Percentiles rank a stretch among this genome's conserved stretches.
Evolutionary conservation across 257 asterid genomes (phyloP).

Genomic region (Fraxinus excelsior): DNA sequence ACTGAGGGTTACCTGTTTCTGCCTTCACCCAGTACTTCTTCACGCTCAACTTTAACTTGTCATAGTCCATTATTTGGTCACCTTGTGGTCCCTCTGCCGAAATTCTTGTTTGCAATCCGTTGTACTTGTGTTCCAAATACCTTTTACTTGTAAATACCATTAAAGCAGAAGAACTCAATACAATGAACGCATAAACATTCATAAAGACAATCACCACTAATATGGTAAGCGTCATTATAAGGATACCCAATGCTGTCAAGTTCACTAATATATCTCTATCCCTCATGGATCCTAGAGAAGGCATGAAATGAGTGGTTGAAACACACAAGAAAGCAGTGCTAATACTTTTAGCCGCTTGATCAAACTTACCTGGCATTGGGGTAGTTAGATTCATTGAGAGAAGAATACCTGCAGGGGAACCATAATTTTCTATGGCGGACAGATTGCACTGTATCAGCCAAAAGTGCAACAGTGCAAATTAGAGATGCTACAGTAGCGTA

Average conservation of each 20-base stretch:
- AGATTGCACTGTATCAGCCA: conserved; percentile 5
- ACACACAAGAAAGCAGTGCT: no score
- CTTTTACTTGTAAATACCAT: conserved; percentile 11
- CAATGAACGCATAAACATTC: not conserved
- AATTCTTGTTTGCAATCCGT: not conserved
- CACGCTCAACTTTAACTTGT: not conserved
- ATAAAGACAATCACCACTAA: not conserved
- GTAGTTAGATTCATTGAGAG: conserved; percentile 9
- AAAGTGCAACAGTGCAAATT: conserved; percentile 10
- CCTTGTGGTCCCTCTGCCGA: not conserved
- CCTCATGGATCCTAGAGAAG: not conserved
- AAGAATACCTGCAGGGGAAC: conserved; percentile 25
- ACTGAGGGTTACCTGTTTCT: conserved; percentile 2
- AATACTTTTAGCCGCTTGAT: no score
- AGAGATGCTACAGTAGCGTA: conserved; percentile 26
- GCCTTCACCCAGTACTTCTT: conserved; percentile 24
- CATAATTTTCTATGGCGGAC: conserved; percentile 2
- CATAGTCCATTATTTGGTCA: not conserved
- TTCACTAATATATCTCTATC: not conserved
- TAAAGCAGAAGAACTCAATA: conserved; percentile 14
- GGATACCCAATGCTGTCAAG: no score
- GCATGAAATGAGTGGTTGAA: not conserved
- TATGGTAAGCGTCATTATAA: conserved; percentile 15
- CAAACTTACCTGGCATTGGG: no score
- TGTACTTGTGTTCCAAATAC: conserved; percentile 6